Conservation (phyloP, 1,284 basidiomycete species). For the Fomes fomentarius region DNA sequence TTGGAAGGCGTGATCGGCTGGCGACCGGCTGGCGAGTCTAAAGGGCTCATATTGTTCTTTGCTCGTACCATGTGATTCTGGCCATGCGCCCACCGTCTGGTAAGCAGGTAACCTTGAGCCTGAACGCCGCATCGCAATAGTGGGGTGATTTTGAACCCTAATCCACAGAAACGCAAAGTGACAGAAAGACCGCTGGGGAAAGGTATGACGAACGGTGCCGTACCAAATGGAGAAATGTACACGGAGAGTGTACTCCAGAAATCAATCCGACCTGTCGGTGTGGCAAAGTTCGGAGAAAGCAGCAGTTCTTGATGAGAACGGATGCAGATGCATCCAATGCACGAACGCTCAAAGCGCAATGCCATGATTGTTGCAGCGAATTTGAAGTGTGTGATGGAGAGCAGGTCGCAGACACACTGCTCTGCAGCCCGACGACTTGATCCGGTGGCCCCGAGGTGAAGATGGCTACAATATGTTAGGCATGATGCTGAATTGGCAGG, state of each 20-base stretch:
- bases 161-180: conserved; percentile 5
- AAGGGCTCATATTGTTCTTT: neutral
- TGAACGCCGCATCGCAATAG: neutral
- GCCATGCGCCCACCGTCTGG: conserved; percentile 7
- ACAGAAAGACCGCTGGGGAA: conserved; percentile 4
- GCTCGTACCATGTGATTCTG: neutral
- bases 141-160: neutral
- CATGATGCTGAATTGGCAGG: no score
- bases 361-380: conserved; percentile 10
- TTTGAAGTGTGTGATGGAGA: conserved; percentile 7
- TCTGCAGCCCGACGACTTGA: neutral
- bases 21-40: neutral
- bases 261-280: neutral
- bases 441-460: conserved; percentile 2
- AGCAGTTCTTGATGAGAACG: neutral
- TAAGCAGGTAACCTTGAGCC: neutral
- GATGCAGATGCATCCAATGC: conserved; percentile 1
- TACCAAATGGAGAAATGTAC: no score
- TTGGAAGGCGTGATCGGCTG: no score
- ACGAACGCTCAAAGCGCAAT: neutral
- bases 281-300: neutral
- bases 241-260: conserved; percentile 1
- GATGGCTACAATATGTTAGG: neutral
- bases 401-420: neutral
- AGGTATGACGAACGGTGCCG: neutral